These are phyloP conservation scores for Gyrodon lividus DNA, from an alignment of 768 basidiomycete genomes.

Conservation along the genomic window DNA sequence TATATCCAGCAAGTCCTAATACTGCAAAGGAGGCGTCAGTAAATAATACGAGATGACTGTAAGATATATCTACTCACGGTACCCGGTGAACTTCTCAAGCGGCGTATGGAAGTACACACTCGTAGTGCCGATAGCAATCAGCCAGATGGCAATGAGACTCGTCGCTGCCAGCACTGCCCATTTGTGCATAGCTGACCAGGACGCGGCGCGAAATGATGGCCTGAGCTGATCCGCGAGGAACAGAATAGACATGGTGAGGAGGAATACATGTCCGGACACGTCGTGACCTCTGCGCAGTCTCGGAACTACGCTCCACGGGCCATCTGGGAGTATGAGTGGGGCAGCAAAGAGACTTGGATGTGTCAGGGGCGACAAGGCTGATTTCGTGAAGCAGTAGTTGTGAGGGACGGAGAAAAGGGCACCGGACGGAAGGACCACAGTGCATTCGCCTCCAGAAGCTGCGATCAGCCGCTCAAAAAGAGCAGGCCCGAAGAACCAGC, in stretches of 20 bases:
- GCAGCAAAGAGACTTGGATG: constrained; percentile 64
- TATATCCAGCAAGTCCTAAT: constrained; percentile 37
- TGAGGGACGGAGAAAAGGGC: constrained; percentile 51
- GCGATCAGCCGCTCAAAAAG: constrained; percentile 65
- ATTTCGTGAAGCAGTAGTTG: constrained; percentile 53
- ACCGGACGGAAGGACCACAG: constrained; percentile 60
- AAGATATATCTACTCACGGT: constrained; percentile 50
- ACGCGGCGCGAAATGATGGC: constrained; percentile 43
- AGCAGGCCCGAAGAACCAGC: constrained; percentile 88
- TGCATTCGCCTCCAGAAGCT: constrained; percentile 74
- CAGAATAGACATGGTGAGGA: constrained; percentile 75
- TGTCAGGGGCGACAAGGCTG: constrained; percentile 52
- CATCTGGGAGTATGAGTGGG: constrained; percentile 35
- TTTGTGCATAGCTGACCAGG: constrained; percentile 46
- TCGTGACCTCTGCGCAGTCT: constrained; percentile 83
- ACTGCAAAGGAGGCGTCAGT: constrained; percentile 26
- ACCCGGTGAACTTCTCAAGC: constrained; percentile 83
- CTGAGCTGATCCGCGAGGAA: constrained; percentile 78
- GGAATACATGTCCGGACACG: constrained; percentile 90
- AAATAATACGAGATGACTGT: neutral
- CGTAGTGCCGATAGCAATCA: constrained; percentile 77
- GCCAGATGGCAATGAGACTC: constrained; percentile 58
- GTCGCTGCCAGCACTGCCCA: constrained; percentile 47
- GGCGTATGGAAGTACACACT: constrained; percentile 91
- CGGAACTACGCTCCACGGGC: constrained; percentile 51